Conservation (phyloP, 345 rosid species). For the Raphanus raphanistrum region DNA sequence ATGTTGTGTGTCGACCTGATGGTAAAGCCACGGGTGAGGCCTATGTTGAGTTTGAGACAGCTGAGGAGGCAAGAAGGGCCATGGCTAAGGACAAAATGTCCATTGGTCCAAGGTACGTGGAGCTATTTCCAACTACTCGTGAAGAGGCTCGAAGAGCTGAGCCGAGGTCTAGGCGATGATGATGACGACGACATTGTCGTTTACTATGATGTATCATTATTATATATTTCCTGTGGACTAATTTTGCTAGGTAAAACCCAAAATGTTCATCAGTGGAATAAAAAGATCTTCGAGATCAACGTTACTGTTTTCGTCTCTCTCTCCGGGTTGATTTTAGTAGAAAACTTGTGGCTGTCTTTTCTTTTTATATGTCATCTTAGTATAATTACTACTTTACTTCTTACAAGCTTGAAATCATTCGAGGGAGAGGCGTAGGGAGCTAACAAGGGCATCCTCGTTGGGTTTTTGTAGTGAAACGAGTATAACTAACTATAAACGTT, state of each 20-base stretch:
- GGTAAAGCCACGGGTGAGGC: slow-evolving; percentile 97
- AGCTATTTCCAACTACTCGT: slow-evolving; percentile 76
- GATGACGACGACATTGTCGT: slow-evolving; percentile 62
- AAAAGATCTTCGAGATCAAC: not conserved
- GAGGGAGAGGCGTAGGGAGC: not conserved
- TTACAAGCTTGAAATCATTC: not conserved
- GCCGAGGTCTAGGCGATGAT: slow-evolving; percentile 90
- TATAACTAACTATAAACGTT: not conserved
- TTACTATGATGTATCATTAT: slow-evolving; percentile 29
- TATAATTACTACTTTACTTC: not conserved
- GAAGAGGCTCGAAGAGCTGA: slow-evolving; percentile 88
- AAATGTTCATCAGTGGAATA: slow-evolving; percentile 17
- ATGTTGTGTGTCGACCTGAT: slow-evolving; percentile 84
- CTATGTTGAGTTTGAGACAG: slow-evolving; percentile 73
- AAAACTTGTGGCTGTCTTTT: too few relatives aligned
- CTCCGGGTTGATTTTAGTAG: not conserved
- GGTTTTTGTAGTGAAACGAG: not conserved
- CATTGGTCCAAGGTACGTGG: slow-evolving; percentile 83
- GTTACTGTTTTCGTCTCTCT: not conserved
- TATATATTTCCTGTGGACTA: slow-evolving; percentile 18
- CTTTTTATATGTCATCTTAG: not conserved
- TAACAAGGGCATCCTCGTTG: not conserved
- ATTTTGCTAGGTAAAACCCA: not conserved
- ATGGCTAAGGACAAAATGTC: slow-evolving; percentile 92
- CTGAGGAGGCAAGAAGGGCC: slow-evolving; percentile 78